Base-by-base conservation (phyloP, 2,329 filamentous ascomycete species). In the Eutypella sp. region DNA sequence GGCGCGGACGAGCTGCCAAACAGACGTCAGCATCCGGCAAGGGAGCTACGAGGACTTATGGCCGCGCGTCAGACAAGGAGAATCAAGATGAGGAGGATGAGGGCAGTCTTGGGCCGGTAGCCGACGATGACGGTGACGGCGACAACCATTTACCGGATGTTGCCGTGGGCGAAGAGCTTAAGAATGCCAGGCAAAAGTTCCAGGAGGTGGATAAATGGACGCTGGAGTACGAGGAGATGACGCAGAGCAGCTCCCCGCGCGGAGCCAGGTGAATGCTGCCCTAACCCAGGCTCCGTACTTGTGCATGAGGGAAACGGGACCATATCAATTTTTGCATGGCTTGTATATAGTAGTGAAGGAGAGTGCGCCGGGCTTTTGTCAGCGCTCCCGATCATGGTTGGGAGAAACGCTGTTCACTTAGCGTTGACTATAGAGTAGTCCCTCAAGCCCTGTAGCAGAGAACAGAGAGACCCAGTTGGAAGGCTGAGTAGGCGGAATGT, bases 191-290 rank as follows among this genome's bases (percentile, higher is more conserved):
- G 9, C 74, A 70, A 59, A 85, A 85, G 64, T 87, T 87, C 56
- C 73, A 78, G 61, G 82, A 86, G 64, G 83, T 87, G 34, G 83
- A 87, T 61, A 70, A 75, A 64, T 87, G 82, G 81, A 73, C 83
- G 65, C 66, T 87, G 49, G 79, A 81, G 42, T 87, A 79, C 63
- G 83, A 87, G 67, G 80, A 82, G 54, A 73, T 81, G 41, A 74
- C 73, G 19, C 73, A 77, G 61, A 73, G 72, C 49, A 76, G 74
- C 47, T 81, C 78, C 18, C 77, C 78, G 2, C 64, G 65, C 31
- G 70, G 72, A 53, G 76, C 71, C 36, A 69, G 77, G 47, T 81
- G 54, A 67, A n/a, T n/a, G n/a, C n/a, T n/a, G n/a, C n/a, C n/a
- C n/a, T n/a, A n/a, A n/a, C n/a, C n/a, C n/a, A n/a, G n/a, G n/a